phyloP scores from a whole-genome alignment of 2,329 filamentous ascomycete species.

The Ceratocystis harringtonii region DNA sequence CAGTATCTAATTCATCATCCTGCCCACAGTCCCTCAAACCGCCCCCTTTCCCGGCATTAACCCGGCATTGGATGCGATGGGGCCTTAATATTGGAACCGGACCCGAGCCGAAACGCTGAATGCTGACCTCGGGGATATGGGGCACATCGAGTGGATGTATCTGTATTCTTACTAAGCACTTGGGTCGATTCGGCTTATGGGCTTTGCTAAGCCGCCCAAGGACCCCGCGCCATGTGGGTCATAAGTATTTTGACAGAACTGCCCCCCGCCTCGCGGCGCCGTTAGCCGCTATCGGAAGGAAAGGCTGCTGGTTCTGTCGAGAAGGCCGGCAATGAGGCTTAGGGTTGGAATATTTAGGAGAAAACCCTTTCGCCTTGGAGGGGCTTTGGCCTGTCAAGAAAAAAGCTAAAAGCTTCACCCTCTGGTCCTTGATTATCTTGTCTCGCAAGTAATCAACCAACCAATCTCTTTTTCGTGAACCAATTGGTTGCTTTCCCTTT shows the following conservation, averaged over 20 bases:
- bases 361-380: not conserved
- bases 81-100: not conserved
- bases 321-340: not conserved
- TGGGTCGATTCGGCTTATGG: not conserved
- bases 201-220: not conserved
- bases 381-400: not conserved
- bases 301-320: not conserved
- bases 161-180: not conserved
- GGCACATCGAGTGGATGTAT: not conserved
- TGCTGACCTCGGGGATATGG: not conserved
- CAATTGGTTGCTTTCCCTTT: not conserved
- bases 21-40: too few species aligned
- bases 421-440: not conserved
- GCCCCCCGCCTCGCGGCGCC: not conserved
- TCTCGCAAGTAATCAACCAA: slow-evolving; percentile 1
- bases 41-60: not conserved
- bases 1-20: not conserved
- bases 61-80: not conserved
- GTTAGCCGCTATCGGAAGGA: slow-evolving; percentile 15
- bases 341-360: not conserved
- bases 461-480: slow-evolving; percentile 2
- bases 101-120: not conserved
- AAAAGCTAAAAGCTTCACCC: not conserved
- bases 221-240: not conserved
- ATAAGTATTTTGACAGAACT: not conserved